phyloP scores from a whole-genome alignment of 2,329 filamentous ascomycete genomes.

The Thelonectria rubi region DNA sequence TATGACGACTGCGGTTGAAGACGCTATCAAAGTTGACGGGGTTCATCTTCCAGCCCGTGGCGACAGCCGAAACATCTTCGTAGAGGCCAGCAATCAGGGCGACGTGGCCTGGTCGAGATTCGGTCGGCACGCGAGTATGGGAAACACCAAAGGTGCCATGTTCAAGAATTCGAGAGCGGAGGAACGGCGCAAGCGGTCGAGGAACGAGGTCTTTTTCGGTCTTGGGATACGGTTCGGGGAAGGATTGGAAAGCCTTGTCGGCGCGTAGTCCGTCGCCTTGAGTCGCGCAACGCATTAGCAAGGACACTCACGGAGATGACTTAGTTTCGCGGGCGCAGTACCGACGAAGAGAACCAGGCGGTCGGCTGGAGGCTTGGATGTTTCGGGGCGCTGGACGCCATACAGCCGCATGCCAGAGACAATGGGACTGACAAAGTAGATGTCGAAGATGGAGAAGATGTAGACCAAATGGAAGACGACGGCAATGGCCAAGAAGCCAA shows the following conservation, averaged over 20 bases:
- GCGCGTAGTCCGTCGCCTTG: conserved; percentile 90
- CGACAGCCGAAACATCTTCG: conserved; percentile 97
- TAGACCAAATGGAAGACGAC: conserved; percentile 94
- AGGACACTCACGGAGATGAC: background rate
- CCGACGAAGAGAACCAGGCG: conserved; percentile 94
- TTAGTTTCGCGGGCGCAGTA: conserved; percentile 47
- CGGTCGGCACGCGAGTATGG: conserved; percentile 94
- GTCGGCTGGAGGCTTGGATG: conserved; percentile 79
- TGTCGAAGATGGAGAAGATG: conserved; percentile 95
- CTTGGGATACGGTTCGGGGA: conserved; percentile 83
- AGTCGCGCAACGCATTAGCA: conserved; percentile 21
- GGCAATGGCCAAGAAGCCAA: conserved; percentile 87
- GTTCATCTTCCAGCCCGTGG: conserved; percentile 98
- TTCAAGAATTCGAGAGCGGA: conserved; percentile 86
- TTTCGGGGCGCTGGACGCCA: conserved; percentile 68
- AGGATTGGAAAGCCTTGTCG: conserved; percentile 96
- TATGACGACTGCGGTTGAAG: conserved; percentile 95
- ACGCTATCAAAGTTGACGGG: conserved; percentile 99
- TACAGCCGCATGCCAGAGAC: conserved; percentile 94
- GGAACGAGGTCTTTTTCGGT: conserved; percentile 72
- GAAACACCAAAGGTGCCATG: conserved; percentile 97
- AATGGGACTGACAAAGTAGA: conserved; percentile 98
- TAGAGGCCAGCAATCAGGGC: conserved; percentile 96
- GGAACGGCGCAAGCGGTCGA: conserved; percentile 86
- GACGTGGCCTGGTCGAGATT: conserved; percentile 95